Evolutionary conservation across 2,329 filamentous ascomycete genomes (phyloP).

Genomic region (Magnaporthiopsis incrustans): DNA sequence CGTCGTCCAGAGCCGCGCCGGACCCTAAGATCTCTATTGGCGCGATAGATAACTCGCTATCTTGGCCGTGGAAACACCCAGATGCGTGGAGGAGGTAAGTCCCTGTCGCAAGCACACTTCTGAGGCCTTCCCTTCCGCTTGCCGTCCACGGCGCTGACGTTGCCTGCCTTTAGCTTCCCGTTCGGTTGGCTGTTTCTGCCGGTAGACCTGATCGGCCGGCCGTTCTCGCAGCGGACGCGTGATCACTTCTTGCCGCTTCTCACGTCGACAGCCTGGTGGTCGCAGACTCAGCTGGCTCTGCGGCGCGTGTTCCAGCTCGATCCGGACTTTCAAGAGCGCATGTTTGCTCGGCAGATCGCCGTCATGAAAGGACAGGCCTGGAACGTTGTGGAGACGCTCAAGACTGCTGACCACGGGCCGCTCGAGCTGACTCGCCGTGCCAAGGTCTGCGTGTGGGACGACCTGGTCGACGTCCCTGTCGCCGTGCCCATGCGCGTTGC

Average conservation of each 20-base stretch:
- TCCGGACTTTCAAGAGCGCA: constrained; percentile 93
- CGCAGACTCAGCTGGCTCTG: constrained; percentile 79
- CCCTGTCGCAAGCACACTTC: constrained; percentile 10
- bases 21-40: constrained; percentile 66
- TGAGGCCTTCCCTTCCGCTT: not conserved
- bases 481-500: constrained; percentile 75
- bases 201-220: constrained; percentile 89
- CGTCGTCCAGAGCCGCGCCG: constrained; percentile 30
- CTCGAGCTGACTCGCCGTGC: constrained; percentile 82
- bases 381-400: constrained; percentile 98
- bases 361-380: constrained; percentile 99
- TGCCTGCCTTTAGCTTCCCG: constrained; percentile 59
- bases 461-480: constrained; percentile 90
- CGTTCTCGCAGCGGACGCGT: constrained; percentile 88
- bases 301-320: constrained; percentile 86
- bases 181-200: constrained; percentile 98
- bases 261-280: constrained; percentile 95
- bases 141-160: not conserved
- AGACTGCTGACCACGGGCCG: constrained; percentile 84
- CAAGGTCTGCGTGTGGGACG: constrained; percentile 95
- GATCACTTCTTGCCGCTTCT: constrained; percentile 94
- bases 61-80: constrained; percentile 98
- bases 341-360: constrained; percentile 97
- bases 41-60: constrained; percentile 95
- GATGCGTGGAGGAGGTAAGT: constrained; percentile 67